Evolutionary conservation across 441 rosid species (phyloP), one percentile per base, ranked within the genome.

Genomic region (Eruca vesicaria): DNA sequence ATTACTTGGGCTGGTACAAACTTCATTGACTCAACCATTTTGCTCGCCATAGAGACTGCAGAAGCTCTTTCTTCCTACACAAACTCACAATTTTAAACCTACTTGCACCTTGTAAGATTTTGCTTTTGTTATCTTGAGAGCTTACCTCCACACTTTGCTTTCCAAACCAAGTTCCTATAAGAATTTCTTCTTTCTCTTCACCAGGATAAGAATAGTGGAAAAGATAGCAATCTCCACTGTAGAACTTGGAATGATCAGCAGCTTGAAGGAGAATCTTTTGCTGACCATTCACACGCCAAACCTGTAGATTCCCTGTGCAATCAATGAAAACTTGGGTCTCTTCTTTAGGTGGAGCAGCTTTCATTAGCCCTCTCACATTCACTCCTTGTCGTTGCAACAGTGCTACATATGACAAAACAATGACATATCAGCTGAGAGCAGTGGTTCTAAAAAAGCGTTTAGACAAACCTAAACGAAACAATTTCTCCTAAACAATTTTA

Each of bases 21-120:
- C 82, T 96, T 96, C 85, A 90, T 81, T 76, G 93, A 87, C 79
- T 96, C 98, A 57, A 94, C 84, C 98, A 96, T 92, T 86, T 88
- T 92, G 84, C 85, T 83, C 8, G 92, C 98, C 83, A 86, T 76
- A 58, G 95, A 84, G 79, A 83, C 81, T 43, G 98, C 88, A 73
- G 96, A 85, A 41, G 87, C 88, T 84, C 98, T 89, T 78, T 93
- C 98, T 62, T 86, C 96, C 99, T 96, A 83, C 56, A 57, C 26
- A 72, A 78, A 80, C 55, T 28, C 65, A 59, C 57, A 41, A 69
- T 10, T 31, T 28, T 0, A 63, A 69, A 57, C 1, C 32, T 56
- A 56, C 33, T 14, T 23, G 18, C 61, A 56, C 32, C 18, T 14
- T 57, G 62, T 26, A 3, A 14, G 35, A 26, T 0, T 26, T 26